Conservation (phyloP, 1,284 basidiomycete species). For the Pulveroboletus sp. region DNA sequence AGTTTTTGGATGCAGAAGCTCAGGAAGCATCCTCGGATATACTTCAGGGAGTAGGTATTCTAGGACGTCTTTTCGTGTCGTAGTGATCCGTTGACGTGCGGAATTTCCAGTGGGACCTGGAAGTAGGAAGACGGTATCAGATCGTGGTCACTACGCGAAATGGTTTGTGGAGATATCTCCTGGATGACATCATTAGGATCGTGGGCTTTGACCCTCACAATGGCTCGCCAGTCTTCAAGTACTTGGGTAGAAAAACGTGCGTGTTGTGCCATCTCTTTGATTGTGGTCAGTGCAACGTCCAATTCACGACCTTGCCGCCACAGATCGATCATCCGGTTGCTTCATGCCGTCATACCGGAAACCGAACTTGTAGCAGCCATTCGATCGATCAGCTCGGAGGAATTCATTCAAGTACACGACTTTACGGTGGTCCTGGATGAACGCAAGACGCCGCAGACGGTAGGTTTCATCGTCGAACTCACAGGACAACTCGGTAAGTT, state of each 20-base stretch:
- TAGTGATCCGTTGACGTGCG: background rate
- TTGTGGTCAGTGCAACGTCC: background rate
- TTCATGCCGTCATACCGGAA: slow-evolving; percentile 8
- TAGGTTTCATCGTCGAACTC: slow-evolving; percentile 20
- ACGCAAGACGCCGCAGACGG: slow-evolving; percentile 7
- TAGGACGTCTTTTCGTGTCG: background rate
- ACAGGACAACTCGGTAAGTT: slow-evolving; percentile 3
- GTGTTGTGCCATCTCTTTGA: background rate
- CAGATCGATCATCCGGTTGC: slow-evolving; percentile 10
- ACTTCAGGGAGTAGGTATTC: slow-evolving; percentile 11
- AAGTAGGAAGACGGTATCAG: slow-evolving; percentile 15
- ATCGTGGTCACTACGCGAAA: slow-evolving; percentile 21
- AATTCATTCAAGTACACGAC: slow-evolving; percentile 11
- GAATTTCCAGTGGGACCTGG: slow-evolving; percentile 15
- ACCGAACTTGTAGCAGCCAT: slow-evolving; percentile 10
- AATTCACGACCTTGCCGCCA: too few species aligned
- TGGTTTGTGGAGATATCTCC: slow-evolving; percentile 22
- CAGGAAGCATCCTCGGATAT: slow-evolving; percentile 1
- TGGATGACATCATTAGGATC: slow-evolving; percentile 22
- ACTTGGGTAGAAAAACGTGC: slow-evolving; percentile 16
- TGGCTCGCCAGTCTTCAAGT: slow-evolving; percentile 15
- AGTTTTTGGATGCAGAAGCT: slow-evolving; percentile 7
- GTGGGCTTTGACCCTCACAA: slow-evolving; percentile 19
- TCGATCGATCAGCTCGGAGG: slow-evolving; percentile 1
- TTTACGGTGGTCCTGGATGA: slow-evolving; percentile 15